Evolutionary conservation across 305 asterid genomes (phyloP).

Genomic region (Rubia balearica): DNA sequence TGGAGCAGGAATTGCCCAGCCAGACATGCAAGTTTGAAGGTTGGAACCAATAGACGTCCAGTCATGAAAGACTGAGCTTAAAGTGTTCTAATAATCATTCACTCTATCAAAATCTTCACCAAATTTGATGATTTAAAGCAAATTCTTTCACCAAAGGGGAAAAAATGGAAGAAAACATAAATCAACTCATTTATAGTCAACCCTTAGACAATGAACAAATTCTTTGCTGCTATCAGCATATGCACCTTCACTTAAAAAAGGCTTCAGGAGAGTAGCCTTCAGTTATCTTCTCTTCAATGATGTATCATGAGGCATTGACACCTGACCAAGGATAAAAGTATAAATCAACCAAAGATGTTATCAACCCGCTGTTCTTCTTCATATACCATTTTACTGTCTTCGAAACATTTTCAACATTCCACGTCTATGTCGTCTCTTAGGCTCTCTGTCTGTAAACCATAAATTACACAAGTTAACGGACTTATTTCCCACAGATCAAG

Average conservation of each 20-base stretch:
- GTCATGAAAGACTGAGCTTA: neutral
- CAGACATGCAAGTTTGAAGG: neutral
- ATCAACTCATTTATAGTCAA: neutral
- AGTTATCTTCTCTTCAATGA: neutral
- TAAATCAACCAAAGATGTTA: conserved; percentile 3
- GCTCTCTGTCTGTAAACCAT: conserved; percentile 39
- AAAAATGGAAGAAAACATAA: neutral
- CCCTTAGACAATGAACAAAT: neutral
- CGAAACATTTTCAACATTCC: conserved; percentile 39
- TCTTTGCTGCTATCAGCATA: neutral
- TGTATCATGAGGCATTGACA: neutral
- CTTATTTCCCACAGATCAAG: neutral
- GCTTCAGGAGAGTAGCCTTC: neutral
- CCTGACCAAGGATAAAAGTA: neutral
- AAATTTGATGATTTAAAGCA: neutral
- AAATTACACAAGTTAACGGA: conserved; percentile 5
- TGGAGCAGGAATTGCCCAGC: neutral
- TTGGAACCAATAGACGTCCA: neutral
- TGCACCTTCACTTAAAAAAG: neutral
- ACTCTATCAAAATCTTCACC: neutral
- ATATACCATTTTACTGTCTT: conserved; percentile 26
- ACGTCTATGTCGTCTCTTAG: conserved; percentile 37
- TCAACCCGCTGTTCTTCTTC: conserved; percentile 16
- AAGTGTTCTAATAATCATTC: neutral
- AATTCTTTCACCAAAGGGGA: neutral